A percentile compares a stretch with the other conserved stretches of the same genome.
Evolutionary conservation across 2,329 filamentous ascomycete species (phyloP).

Genomic region (Phyllosticta citrichinensis): DNA sequence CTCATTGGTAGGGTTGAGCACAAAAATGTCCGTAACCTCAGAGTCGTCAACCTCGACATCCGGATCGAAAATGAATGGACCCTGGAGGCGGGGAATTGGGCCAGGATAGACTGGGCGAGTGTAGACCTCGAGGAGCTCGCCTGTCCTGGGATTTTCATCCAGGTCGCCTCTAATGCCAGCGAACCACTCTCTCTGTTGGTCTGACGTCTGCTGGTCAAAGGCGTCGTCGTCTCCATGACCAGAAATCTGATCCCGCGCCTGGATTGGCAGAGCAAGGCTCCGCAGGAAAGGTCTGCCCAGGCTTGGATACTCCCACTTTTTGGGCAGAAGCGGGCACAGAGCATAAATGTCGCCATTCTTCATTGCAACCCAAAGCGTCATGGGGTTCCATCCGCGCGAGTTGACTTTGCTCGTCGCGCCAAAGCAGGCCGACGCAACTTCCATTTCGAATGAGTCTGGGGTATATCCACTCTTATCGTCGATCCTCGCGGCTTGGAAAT

Average conservation of each 20-base stretch:
- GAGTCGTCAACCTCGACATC: constrained; percentile 42
- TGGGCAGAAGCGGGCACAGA: constrained; percentile 78
- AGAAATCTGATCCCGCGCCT: constrained; percentile 29
- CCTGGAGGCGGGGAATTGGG: constrained; percentile 50
- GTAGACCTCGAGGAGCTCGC: constrained; percentile 43
- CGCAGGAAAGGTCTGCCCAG: constrained; percentile 13
- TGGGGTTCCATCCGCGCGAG: constrained; percentile 71
- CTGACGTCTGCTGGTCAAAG: constrained; percentile 29
- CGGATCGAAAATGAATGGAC: constrained; percentile 46
- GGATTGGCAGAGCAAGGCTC: constrained; percentile 28
- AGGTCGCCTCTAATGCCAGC: constrained; percentile 35
- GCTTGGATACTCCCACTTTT: constrained; percentile 59
- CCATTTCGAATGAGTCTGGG: constrained; percentile 84
- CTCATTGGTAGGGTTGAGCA: constrained; percentile 34
- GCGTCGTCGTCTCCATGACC: constrained; percentile 35
- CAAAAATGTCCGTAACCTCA: constrained; percentile 51
- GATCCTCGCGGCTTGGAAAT: constrained; percentile 67
- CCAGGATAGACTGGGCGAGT: constrained; percentile 44
- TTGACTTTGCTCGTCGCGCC: constrained; percentile 55
- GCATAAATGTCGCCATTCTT: constrained; percentile 87
- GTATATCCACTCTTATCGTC: constrained; percentile 74
- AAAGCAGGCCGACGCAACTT: constrained; percentile 84
- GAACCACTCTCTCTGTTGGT: constrained; percentile 52
- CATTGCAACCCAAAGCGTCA: constrained; percentile 98
- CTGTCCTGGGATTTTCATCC: constrained; percentile 40